A percentile compares a stretch with the other conserved stretches of the same genome.
These are phyloP conservation scores for Dactylella cylindrospora DNA, from an alignment of 2,329 filamentous ascomycete genomes.

Conservation along the genomic window DNA sequence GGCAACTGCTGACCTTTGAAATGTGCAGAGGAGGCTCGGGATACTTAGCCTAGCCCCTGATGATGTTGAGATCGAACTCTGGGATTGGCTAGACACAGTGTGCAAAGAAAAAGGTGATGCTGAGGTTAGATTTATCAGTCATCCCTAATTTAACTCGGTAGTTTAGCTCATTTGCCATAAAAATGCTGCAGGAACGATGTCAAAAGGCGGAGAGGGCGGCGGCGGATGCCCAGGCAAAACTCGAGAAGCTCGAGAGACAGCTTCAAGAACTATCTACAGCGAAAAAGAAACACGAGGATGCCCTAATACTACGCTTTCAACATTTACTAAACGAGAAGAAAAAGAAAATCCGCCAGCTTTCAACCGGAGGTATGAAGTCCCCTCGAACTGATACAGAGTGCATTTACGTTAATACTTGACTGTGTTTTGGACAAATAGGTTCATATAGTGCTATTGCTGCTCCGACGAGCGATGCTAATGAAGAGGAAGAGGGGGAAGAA, in stretches of 20 bases:
- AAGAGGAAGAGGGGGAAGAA: constrained; percentile 5
- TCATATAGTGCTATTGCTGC: too few species aligned
- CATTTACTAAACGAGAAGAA: constrained; percentile 40
- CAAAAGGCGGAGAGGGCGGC: constrained; percentile 16
- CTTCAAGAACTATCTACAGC: constrained; percentile 19
- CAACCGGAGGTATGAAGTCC: constrained; percentile 15
- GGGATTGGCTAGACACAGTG: constrained; percentile 35
- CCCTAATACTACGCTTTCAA: constrained; percentile 34
- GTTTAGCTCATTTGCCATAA: neutral
- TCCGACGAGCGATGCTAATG: neutral
- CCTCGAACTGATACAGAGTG: too few species aligned
- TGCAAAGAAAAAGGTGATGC: constrained; percentile 35
- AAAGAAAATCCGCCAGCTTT: constrained; percentile 31
- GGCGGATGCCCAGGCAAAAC: constrained; percentile 10
- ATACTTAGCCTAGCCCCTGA: constrained; percentile 22
- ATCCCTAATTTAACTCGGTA: neutral
- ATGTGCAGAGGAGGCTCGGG: constrained; percentile 17
- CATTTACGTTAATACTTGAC: too few species aligned
- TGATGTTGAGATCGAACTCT: constrained; percentile 41
- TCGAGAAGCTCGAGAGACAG: constrained; percentile 30
- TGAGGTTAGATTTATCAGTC: neutral
- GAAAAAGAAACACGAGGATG: constrained; percentile 40
- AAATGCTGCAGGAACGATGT: constrained; percentile 4
- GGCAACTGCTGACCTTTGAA: neutral
- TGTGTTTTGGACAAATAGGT: too few species aligned